Conservation (phyloP, 2,329 filamentous ascomycete species). For the Botrytis elliptica region DNA sequence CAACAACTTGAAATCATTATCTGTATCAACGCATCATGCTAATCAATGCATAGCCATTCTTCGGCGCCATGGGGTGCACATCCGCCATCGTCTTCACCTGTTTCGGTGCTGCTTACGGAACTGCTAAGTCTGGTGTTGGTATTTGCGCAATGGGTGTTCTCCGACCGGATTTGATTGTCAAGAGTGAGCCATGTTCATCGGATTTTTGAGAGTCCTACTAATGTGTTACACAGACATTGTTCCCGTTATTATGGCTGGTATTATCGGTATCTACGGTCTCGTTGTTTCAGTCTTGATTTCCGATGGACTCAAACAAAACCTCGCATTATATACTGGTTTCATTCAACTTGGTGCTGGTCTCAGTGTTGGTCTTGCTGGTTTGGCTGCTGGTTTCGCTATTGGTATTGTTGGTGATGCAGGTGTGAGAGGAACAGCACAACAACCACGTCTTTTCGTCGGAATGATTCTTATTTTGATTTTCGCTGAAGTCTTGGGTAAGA, state of each 20-base stretch:
- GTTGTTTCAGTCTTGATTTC: slow-evolving; percentile 87
- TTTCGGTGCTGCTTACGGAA: slow-evolving; percentile 95
- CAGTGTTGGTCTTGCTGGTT: slow-evolving; percentile 76
- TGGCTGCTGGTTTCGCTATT: slow-evolving; percentile 83
- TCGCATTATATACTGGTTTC: slow-evolving; percentile 78
- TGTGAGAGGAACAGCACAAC: slow-evolving; percentile 78
- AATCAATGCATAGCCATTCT: slow-evolving; percentile 66
- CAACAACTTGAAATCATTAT: slow-evolving; percentile 22
- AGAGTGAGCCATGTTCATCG: slow-evolving; percentile 68
- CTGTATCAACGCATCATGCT: slow-evolving; percentile 33
- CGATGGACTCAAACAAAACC: slow-evolving; percentile 69
- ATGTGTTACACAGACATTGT: slow-evolving; percentile 73
- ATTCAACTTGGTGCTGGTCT: slow-evolving; percentile 84
- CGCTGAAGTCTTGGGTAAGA: slow-evolving; percentile 75
- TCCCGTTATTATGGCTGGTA: slow-evolving; percentile 99
- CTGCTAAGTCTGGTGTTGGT: slow-evolving; percentile 98
- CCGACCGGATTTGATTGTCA: slow-evolving; percentile 96
- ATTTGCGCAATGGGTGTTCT: slow-evolving; percentile 98
- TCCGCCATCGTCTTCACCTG: slow-evolving; percentile 95
- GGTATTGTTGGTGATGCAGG: slow-evolving; percentile 86
- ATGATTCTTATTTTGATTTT: slow-evolving; percentile 86
- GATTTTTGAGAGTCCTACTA: slow-evolving; percentile 20
- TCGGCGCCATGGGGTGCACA: slow-evolving; percentile 95
- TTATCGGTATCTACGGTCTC: slow-evolving; percentile 97
- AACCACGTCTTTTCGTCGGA: slow-evolving; percentile 68